Evolutionary conservation across 192 early-diverging fungal genomes (phyloP), one percentile per base, ranked within the genome.

Genomic region (Phlyctochytrium planicorne): DNA sequence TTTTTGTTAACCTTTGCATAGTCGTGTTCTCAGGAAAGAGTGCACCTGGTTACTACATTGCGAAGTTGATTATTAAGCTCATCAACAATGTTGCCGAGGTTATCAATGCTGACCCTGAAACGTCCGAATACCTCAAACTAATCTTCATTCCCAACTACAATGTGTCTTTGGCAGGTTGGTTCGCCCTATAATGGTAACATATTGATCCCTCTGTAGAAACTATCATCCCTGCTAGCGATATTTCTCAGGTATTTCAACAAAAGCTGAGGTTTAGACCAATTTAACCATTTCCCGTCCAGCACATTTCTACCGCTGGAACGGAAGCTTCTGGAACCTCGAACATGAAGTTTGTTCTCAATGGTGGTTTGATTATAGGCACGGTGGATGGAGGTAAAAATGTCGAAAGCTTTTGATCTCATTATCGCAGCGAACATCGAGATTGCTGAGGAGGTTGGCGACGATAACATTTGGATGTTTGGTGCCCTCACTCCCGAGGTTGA

Each of bases 291-390:
- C n/a, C n/a, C n/a, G 6, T 47, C 20, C 40, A 99, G 84, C 97
- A 99, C 80, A 99, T 99, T 75, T 99, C 97, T 29, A 98, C 95
- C 2, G 97, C 97, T 20, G 97, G 96, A 64, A 99, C 95, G 12
- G 97, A 99, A 78, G 97, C 95, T 23, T 97, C 95, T 23, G 97
- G 97, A 55, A 99, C 97, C 6, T 97, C 95, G 23, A 99, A 99
- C 85, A 99, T 99, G 95, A 98, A 99, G 84, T 99, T 99, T 85
- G 95, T 97, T 52, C 78, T 99, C 47, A 99, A 99, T 78, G 95
- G 97, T 65, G 97, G 97, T 66, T 78, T 98, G 60, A 99, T 99
- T 74, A 83, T 99, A 34, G 97, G 97, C 65, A 99, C 95, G 0
- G 88, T 99, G 31, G 96, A 99, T 65, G 96, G 95, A 60, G 72